Evolutionary conservation across 208 protist species (phyloP), one percentile per base, ranked within the genome.

Genomic region (Trypanosomatidae sp.): DNA sequence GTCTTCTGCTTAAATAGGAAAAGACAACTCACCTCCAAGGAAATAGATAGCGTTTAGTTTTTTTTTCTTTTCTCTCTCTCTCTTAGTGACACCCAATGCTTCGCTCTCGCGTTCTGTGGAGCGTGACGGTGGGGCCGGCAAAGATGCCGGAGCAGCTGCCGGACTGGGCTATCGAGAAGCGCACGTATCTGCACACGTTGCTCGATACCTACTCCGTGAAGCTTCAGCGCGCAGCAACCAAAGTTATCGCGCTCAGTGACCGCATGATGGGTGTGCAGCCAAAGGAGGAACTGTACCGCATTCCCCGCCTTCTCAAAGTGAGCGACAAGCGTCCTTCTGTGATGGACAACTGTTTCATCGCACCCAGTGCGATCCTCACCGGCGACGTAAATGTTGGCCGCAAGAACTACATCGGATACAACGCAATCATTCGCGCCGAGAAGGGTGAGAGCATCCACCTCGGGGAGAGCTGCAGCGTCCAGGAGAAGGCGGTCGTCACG

Each of bases 371-470:
- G 0, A 68, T 97, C 47, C 68, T 97, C 0, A 88, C 87, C 2
- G 92, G 92, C 39, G 90, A 97, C 69, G 92, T 97, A 22, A 86
- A 90, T 59, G 79, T 97, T 44, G 92, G 90, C 1, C 77, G 92
- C 19, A 97, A 97, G 74, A 95, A 95, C 65, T 95, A 95, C 77
- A 95, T 97, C 71, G 92, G 92, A 2, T 97, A 97, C 74, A 95
- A 97, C 74, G 87, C 89, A 25, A 91, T 94, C 74, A 75, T 97
- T 60, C 90, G 92, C 22, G 92, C 90, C 17, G 89, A 97, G 62
- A 67, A 93, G 55, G 85, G 77, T 30, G 88, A 97, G 60, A 90
- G 82, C 44, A 91, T 97, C 71, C 84, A 87, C 70, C 80, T 97
- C 41, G 92, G 90, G 19, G 92, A 97, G 77, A 95, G 89, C 71